Evolutionary conservation across 192 early-diverging fungal genomes (phyloP).

Genomic region (Spizellomyces sp.): DNA sequence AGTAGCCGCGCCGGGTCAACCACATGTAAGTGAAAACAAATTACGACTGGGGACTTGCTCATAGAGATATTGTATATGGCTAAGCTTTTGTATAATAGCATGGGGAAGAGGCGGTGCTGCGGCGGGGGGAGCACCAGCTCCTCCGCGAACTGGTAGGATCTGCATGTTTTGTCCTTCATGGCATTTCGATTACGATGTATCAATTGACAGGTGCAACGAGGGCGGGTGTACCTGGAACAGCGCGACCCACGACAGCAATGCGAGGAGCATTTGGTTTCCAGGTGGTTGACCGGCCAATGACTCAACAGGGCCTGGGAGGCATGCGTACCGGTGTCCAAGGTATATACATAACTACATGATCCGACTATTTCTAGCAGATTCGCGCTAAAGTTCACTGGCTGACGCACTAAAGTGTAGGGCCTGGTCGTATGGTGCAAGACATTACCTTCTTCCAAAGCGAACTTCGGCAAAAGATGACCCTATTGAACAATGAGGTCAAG

Average conservation of each 20-base stretch:
- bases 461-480: slow-evolving; percentile 52
- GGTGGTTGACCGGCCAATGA: slow-evolving; percentile 60
- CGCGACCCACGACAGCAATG: slow-evolving; percentile 38
- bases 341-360: neutral
- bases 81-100: slow-evolving; percentile 12
- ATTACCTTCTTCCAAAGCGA: slow-evolving; percentile 57
- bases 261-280: slow-evolving; percentile 37
- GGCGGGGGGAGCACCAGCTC: slow-evolving; percentile 20
- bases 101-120: slow-evolving; percentile 33
- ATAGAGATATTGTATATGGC: neutral
- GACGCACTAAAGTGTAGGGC: slow-evolving; percentile 21
- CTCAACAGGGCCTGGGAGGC: slow-evolving; percentile 64
- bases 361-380: neutral
- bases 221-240: slow-evolving; percentile 29
- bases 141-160: slow-evolving; percentile 30
- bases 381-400: neutral
- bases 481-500: slow-evolving; percentile 48
- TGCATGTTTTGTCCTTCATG: neutral
- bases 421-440: slow-evolving; percentile 57
- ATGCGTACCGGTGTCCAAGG: slow-evolving; percentile 36
- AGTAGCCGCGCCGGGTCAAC: slow-evolving; percentile 50
- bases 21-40: slow-evolving; percentile 26
- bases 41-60: neutral
- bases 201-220: slow-evolving; percentile 3
- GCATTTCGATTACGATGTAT: neutral